Percentiles rank a stretch among this genome's conserved stretches.
Evolutionary conservation across 768 basidiomycete genomes (phyloP).

Genomic region (Chalciporus pseudorubinellus): DNA sequence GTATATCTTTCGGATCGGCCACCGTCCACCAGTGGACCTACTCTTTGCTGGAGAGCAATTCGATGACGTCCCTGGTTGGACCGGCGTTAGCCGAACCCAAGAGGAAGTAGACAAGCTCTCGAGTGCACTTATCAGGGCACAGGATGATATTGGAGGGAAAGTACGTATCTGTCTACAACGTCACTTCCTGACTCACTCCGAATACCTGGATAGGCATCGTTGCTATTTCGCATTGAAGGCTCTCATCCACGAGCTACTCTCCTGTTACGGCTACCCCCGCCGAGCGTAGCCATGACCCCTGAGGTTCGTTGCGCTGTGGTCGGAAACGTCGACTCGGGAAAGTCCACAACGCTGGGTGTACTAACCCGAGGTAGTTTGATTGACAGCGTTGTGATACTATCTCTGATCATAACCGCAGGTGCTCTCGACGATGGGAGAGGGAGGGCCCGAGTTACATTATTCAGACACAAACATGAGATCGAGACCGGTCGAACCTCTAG

Average conservation of each 20-base stretch:
- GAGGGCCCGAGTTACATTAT: slow-evolving; percentile 81
- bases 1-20: slow-evolving; percentile 71
- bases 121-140: slow-evolving; percentile 43
- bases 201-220: slow-evolving; percentile 44
- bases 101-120: slow-evolving; percentile 52
- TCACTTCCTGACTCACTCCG: not conserved
- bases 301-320: slow-evolving; percentile 96
- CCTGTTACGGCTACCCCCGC: slow-evolving; percentile 72
- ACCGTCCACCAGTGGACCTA: slow-evolving; percentile 54
- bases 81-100: slow-evolving; percentile 47
- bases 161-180: slow-evolving; percentile 36
- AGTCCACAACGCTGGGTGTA: slow-evolving; percentile 92
- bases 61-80: slow-evolving; percentile 50
- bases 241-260: slow-evolving; percentile 56
- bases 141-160: slow-evolving; percentile 81
- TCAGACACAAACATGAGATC: slow-evolving; percentile 96
- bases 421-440: slow-evolving; percentile 80
- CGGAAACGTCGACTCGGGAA: slow-evolving; percentile 93
- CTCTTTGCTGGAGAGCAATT: slow-evolving; percentile 54
- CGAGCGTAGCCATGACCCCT: slow-evolving; percentile 71
- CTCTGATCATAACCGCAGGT: slow-evolving; percentile 39
- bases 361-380: slow-evolving; percentile 73
- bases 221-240: slow-evolving; percentile 47
- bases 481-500: slow-evolving; percentile 94
- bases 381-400: slow-evolving; percentile 19